phyloP scores from a whole-genome alignment of 2,329 filamentous ascomycete genomes.

The Fusarium armeniacum region DNA sequence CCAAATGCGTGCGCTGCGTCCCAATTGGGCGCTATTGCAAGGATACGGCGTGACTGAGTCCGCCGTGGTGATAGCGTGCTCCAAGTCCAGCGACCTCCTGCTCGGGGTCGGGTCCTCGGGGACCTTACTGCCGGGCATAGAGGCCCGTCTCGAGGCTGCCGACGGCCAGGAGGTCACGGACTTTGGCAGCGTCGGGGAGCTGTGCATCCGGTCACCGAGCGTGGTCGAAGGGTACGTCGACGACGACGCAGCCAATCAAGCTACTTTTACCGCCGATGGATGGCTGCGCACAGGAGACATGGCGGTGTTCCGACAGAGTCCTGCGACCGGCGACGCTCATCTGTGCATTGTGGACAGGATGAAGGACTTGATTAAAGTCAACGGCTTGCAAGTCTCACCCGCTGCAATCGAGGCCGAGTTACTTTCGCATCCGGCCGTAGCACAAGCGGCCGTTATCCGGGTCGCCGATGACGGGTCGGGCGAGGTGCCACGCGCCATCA shows the following conservation, averaged over 20 bases:
- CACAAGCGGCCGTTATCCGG: conserved; percentile 16
- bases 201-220: conserved; percentile 16
- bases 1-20: conserved; percentile 12
- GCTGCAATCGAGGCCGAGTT: conserved; percentile 15
- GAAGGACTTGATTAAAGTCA: conserved; percentile 18
- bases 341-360: conserved; percentile 15
- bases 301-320: conserved; percentile 18
- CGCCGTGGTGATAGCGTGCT: conserved; percentile 16
- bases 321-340: conserved; percentile 17
- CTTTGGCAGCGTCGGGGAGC: conserved; percentile 10
- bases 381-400: conserved; percentile 15
- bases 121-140: conserved; percentile 15
- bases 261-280: conserved; percentile 19
- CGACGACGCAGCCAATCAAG: conserved; percentile 12
- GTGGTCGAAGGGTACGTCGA: conserved; percentile 14
- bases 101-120: conserved; percentile 15
- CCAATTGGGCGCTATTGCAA: conserved; percentile 14
- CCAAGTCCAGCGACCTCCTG: conserved; percentile 14
- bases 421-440: conserved; percentile 16
- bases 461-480: conserved; percentile 15
- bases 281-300: conserved; percentile 16
- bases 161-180: conserved; percentile 18
- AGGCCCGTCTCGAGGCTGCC: conserved; percentile 15
- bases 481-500: conserved; percentile 15
- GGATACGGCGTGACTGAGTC: conserved; percentile 14